Base-by-base conservation (phyloP, 805 yeast genomes). In the Zygotorulaspora florentina region DNA sequence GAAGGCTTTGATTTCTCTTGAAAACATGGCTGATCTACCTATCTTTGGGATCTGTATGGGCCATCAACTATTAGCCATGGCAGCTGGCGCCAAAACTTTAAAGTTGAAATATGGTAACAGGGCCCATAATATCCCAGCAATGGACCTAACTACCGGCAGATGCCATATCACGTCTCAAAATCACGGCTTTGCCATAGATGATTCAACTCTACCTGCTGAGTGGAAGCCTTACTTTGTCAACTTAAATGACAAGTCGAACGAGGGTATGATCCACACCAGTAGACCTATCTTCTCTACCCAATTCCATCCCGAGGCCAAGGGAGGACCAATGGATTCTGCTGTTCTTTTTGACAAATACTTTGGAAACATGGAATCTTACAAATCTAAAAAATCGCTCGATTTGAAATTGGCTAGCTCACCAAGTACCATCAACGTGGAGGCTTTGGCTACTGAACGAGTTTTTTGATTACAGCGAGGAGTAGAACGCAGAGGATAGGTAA, bases 301-400 rank as follows among this genome's bases (percentile, higher is more conserved):
- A 70, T 93, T 93, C 78, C 99, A 93, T 67, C 99, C 99, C 40
- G 99, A 93, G 70, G 98, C 99, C 47, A 91, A 89, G 72, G 98
- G 99, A 59, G 99, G 99, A 57, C 99, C 99, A 48, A 76, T 85
- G 60, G 99, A 93, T 69, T 86, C 96, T 11, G 78, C 88, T 2
- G 87, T 81, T 70, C 74, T 93, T 67, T 93, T 93, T 58, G 98
- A 93, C 74, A 87, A 82, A 68, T 93, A 87, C 70, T 81, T 93
- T 58, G 77, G 73, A 31, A 75, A 83, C 60, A 83, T 93, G 53
- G 74, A 71, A 39, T 70, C 69, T 39, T 88, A 78, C 74, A 77
- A 58, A 39, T 61, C 62, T 29, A 54, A 58, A 40, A 70, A 70
- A 58, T 67, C 69, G 49, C 76, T 78, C 44, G 65, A 63, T 31